Base-by-base conservation (phyloP, 495 filamentous ascomycete species). In the Aspergillus incahuasiensis region DNA sequence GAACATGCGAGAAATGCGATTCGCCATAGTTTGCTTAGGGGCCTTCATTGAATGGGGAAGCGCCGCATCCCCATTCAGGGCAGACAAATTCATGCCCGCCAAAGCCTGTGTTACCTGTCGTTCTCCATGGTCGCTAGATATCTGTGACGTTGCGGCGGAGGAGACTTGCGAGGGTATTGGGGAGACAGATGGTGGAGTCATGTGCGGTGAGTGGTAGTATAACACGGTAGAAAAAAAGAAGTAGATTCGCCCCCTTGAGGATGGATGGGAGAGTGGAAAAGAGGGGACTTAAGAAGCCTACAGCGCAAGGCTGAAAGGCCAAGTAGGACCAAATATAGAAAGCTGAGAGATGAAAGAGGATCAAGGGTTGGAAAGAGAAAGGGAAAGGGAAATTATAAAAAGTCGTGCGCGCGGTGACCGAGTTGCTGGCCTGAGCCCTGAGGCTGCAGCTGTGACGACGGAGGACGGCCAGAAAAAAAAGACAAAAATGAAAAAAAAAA, bases 1-100 rank as follows among this genome's bases (percentile, higher is more conserved):
- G 68, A 86, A 86, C 79, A 86, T 86, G 59, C 82, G 79, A 48
- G 80, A 79, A 35, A 86, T 57, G 35, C 82, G 81, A 60, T 78
- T 66, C 41, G 80, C 79, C 75, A 84, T 81, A 24, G 75, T 81
- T 3, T 78, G 71, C 65, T 70, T 82, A 41, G 76, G 64, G 7
- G 70, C 61, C 55, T 75, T 72, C 39, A 69, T 55, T 16, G 67
- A 63, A 34, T 72, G 73, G 30, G 63, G 52, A 38, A 63, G 43
- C 49, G 67, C 63, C 6, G 54, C 52, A 41, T 76, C 71, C 62
- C 72, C 72, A 55, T 73, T 74, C 48, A 59, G 49, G 44, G 62
- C 65, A 66, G 73, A 73, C 63, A 75, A 59, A 56, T 70, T 68
- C 65, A 76, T 73, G 72, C 70, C 74, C 68, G 71, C 71, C n/a